These are phyloP conservation scores for Litchi chinensis DNA, from an alignment of 345 rosid species.

Conservation along the genomic window DNA sequence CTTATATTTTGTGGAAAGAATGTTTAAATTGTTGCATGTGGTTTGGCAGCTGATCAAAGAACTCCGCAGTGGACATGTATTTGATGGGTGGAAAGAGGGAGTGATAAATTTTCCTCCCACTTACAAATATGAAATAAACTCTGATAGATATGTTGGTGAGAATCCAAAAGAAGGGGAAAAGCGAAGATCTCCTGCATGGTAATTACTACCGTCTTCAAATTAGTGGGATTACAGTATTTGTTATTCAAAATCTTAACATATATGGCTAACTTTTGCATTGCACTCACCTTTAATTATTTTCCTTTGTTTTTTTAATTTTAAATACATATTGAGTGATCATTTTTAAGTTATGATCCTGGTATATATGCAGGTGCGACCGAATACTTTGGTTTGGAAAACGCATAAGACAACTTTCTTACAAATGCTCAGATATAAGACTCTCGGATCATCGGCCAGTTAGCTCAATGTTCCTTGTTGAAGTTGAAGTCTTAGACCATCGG, in stretches of 20 bases:
- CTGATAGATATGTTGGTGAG: slow-evolving; percentile 88
- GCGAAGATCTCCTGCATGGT: slow-evolving; percentile 99
- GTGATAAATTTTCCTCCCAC: slow-evolving; percentile 84
- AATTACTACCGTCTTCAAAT: slow-evolving; percentile 16
- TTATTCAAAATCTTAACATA: neutral
- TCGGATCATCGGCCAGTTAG: slow-evolving; percentile 99
- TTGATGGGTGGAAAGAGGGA: slow-evolving; percentile 96
- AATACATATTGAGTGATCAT: neutral
- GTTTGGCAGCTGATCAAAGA: slow-evolving; percentile 71
- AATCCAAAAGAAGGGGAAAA: slow-evolving; percentile 79
- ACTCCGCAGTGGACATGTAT: slow-evolving; percentile 71
- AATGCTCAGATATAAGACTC: slow-evolving; percentile 55
- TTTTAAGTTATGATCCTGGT: slow-evolving; percentile 10
- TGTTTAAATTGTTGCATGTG: slow-evolving; percentile 17
- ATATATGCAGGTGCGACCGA: slow-evolving; percentile 82
- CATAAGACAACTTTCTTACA: slow-evolving; percentile 76
- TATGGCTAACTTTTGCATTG: neutral
- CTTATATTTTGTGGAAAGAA: neutral
- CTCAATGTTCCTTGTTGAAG: slow-evolving; percentile 66
- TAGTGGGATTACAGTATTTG: neutral
- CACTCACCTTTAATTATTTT: too few species aligned
- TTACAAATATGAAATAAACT: slow-evolving; percentile 87
- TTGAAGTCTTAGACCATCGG: slow-evolving; percentile 80
- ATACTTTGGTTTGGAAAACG: slow-evolving; percentile 90
- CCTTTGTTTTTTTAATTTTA: neutral